phyloP scores from a whole-genome alignment of 148 eudicot species.

The Suaeda aralocaspica region DNA sequence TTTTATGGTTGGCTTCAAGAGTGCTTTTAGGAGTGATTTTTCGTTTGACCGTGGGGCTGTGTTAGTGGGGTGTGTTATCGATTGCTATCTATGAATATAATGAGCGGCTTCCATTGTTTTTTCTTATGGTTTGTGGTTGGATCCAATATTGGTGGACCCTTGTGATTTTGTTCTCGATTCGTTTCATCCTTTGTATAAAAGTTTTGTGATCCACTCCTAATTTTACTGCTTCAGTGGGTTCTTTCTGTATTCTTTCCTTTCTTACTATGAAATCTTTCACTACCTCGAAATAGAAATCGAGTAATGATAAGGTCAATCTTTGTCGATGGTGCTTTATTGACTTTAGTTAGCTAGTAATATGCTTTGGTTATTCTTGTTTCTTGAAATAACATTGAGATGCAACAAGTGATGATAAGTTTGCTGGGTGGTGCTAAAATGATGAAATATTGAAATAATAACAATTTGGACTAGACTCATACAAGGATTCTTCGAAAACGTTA shows the following conservation, averaged over 20 bases:
- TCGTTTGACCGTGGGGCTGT: constrained; percentile 35
- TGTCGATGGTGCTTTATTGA: constrained; percentile 2
- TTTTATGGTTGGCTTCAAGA: constrained; percentile 28
- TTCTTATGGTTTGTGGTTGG: constrained; percentile 43
- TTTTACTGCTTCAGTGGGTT: constrained; percentile 17
- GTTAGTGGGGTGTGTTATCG: constrained; percentile 40
- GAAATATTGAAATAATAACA: background rate
- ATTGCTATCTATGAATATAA: constrained; percentile 35
- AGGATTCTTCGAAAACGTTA: background rate
- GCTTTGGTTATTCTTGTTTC: background rate
- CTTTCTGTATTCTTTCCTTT: constrained; percentile 15
- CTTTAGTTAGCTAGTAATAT: background rate
- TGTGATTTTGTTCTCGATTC: constrained; percentile 37
- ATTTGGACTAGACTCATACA: constrained; percentile 2
- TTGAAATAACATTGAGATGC: background rate
- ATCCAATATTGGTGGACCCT: constrained; percentile 41
- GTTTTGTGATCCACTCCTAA: constrained; percentile 21
- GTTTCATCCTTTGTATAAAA: constrained; percentile 28
- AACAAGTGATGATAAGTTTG: background rate
- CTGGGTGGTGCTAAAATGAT: constrained; percentile 6
- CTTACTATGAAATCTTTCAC: constrained; percentile 13
- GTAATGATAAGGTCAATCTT: background rate
- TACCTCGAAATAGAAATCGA: background rate
- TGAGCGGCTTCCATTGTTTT: constrained; percentile 39
- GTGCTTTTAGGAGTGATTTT: constrained; percentile 34